phyloP scores from a whole-genome alignment of 768 basidiomycete species.

The Lactifluus pinguis region DNA sequence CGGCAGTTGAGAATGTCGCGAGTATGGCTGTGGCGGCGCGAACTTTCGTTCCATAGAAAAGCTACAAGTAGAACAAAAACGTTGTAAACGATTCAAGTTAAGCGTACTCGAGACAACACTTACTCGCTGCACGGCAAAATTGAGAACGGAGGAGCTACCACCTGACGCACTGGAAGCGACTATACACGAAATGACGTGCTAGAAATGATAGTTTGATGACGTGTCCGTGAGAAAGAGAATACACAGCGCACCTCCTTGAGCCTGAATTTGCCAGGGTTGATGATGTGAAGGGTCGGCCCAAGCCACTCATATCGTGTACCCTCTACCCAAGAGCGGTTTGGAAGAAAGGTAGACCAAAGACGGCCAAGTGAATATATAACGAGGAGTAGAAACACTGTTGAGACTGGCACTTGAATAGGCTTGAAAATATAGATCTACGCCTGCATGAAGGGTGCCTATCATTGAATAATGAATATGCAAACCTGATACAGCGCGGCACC shows the following conservation, averaged over 20 bases:
- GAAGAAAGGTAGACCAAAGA: conserved; percentile 42
- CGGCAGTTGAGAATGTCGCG: conserved; percentile 54
- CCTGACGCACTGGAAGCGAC: conserved; percentile 48
- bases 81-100: not conserved
- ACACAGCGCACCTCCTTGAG: conserved; percentile 44
- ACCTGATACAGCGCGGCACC: conserved; percentile 53
- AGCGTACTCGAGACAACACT: conserved; percentile 11
- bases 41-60: conserved; percentile 52
- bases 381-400: conserved; percentile 49
- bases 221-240: not conserved
- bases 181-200: conserved; percentile 52
- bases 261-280: conserved; percentile 50
- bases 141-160: conserved; percentile 45
- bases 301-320: conserved; percentile 37
- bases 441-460: not conserved
- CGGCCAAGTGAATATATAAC: conserved; percentile 43
- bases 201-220: not conserved
- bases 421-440: conserved; percentile 53
- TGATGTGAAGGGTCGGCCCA: conserved; percentile 33
- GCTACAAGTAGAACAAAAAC: conserved; percentile 29
- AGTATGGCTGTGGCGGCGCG: conserved; percentile 47
- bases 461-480: not conserved
- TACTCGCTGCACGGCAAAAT: conserved; percentile 54
- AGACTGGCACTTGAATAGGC: conserved; percentile 42
- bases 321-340: conserved; percentile 33